Base-by-base conservation (phyloP, 305 asterid genomes). In the Withania somnifera region DNA sequence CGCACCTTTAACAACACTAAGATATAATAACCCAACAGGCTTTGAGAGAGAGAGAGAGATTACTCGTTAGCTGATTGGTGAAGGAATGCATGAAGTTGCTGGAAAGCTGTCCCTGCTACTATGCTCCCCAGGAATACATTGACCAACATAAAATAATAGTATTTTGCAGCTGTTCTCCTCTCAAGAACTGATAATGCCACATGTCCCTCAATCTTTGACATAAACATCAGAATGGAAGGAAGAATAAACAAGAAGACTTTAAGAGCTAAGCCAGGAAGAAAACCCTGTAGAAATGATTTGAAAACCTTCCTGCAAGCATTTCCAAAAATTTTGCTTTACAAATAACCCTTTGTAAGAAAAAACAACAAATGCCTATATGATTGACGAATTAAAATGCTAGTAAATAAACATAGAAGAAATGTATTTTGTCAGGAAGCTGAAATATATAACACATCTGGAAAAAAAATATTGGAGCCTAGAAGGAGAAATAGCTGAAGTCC, bases 161-260 rank as follows among this genome's bases (percentile, higher is more conserved):
- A 96, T 82, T 97, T 97, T 38, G 97, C 97, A 81, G 99, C 95
- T 61, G 99, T 84, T 86, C 93, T 88, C 84, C 98, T 88, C 88
- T 97, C 97, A 24, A 97, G 86, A n/a, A 86, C 92, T 9, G 99
- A 97, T 15, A 87, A 15, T 8, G 99, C 97, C 77, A 93, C 89
- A 42, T 97, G 97, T n/a, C 99, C 99, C 90, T 97, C 99, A 66
- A 97, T 83, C 86, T 97, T 94, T 20, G 99, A 94, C 98, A 97
- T 91, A 42, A 94, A 24, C 98, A 97, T 88, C 75, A 97, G 85
- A 77, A 91, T 47, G 2, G 82, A 54, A 1, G 98, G 98, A 79
- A 97, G 97, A 82, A 90, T 24, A 58, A 88, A 73, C 87, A 97
- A 85, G 86, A 97, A 97, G 61, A 93, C 61, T 83, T 97, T 95